These are phyloP conservation scores for Daldinia bambusicola DNA, from an alignment of 495 filamentous ascomycete species.

Conservation along the genomic window DNA sequence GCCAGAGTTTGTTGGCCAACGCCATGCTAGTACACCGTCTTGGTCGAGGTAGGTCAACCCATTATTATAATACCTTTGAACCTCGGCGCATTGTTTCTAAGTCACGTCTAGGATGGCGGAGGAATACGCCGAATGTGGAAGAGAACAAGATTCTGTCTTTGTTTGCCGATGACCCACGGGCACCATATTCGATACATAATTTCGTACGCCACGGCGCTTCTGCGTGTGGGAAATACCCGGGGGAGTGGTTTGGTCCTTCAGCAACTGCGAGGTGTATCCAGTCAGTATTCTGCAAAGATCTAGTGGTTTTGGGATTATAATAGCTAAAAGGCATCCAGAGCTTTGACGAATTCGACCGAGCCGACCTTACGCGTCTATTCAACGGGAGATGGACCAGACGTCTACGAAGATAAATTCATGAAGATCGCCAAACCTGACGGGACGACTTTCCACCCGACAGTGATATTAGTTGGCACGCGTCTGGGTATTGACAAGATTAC, in stretches of 20 bases:
- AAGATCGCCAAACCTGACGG: conserved; percentile 72
- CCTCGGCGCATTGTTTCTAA: conserved; percentile 38
- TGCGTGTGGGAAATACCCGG: conserved; percentile 92
- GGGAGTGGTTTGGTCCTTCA: conserved; percentile 99
- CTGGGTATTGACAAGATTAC: conserved; percentile 95
- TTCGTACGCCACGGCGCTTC: conserved; percentile 90
- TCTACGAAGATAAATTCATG: conserved; percentile 90
- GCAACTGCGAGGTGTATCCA: conserved; percentile 96
- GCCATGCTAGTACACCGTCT: conserved; percentile 74
- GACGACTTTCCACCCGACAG: conserved; percentile 77
- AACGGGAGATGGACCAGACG: conserved; percentile 87
- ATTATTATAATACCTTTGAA: neutral
- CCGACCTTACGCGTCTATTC: conserved; percentile 81
- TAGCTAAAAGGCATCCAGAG: conserved; percentile 59
- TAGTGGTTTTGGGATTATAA: neutral
- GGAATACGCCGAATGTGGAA: conserved; percentile 64
- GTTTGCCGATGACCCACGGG: conserved; percentile 87
- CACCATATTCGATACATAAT: conserved; percentile 93
- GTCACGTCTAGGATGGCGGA: conserved; percentile 76
- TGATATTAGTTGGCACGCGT: conserved; percentile 87
- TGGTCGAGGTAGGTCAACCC: conserved; percentile 74
- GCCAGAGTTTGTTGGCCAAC: conserved; percentile 92
- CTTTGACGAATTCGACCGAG: conserved; percentile 70
- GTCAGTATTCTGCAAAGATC: conserved; percentile 60
- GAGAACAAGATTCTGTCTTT: conserved; percentile 80